Evolutionary conservation across 352 stramenopile species (phyloP).

Genomic region (Aphanomyces cochlioides): DNA sequence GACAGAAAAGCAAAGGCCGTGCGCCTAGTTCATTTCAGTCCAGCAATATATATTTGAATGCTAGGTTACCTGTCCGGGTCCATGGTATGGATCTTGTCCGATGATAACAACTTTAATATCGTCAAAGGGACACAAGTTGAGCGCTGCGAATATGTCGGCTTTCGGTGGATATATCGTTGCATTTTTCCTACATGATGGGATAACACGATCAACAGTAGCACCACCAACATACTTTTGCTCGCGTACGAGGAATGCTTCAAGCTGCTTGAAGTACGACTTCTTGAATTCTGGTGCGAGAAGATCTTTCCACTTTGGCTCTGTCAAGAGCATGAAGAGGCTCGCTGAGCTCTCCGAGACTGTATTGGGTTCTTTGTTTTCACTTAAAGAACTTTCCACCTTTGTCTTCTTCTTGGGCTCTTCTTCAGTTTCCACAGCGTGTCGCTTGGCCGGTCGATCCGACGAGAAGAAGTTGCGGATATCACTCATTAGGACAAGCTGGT

Average conservation of each 20-base stretch:
- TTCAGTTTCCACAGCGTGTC: background rate
- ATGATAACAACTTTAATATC: constrained; percentile 91
- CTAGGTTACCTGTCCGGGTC: constrained; percentile 48
- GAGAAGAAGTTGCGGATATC: constrained; percentile 29
- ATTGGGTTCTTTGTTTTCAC: background rate
- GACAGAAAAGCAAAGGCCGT: constrained; percentile 90
- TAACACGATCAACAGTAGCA: background rate
- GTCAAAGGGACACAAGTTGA: constrained; percentile 86
- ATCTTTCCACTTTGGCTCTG: constrained; percentile 27
- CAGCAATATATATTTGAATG: background rate
- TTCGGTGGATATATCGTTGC: constrained; percentile 84
- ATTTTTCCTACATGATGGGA: constrained; percentile 36
- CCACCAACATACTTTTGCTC: constrained; percentile 28
- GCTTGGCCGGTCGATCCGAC: constrained; percentile 19
- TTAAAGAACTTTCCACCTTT: background rate
- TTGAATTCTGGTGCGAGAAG: constrained; percentile 29
- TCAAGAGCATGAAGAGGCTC: constrained; percentile 2
- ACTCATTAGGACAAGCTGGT: constrained; percentile 1
- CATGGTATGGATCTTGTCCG: constrained; percentile 91
- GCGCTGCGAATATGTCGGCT: constrained; percentile 81
- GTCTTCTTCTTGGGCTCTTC: constrained; percentile 4
- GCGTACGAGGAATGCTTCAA: constrained; percentile 31
- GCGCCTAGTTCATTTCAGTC: constrained; percentile 38
- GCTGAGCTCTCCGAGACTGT: background rate
- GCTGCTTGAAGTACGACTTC: constrained; percentile 32